These are phyloP conservation scores for Leishmania guyanensis DNA, from an alignment of 208 protist genomes.

Conservation along the genomic window DNA sequence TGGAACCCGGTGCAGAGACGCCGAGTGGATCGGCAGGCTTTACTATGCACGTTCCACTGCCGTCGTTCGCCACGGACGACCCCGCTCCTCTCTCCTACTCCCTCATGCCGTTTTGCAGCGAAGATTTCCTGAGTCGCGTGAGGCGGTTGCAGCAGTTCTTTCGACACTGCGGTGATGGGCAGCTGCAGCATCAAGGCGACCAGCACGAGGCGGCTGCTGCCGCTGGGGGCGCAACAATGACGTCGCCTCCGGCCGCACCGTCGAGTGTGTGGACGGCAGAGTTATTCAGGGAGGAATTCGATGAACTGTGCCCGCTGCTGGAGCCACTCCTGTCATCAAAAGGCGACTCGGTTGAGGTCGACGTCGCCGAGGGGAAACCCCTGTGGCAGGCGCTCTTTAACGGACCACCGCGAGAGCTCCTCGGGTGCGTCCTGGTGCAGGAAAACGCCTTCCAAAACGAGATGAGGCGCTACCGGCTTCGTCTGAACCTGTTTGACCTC, in stretches of 20 bases:
- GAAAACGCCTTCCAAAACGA: slow-evolving; percentile 88
- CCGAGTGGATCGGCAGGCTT: slow-evolving; percentile 56
- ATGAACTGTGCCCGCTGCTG: slow-evolving; percentile 26
- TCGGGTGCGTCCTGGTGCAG: slow-evolving; percentile 83
- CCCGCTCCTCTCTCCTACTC: slow-evolving; percentile 62
- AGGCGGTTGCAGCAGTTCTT: slow-evolving; percentile 67
- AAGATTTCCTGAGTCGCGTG: slow-evolving; percentile 62
- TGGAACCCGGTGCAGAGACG: slow-evolving; percentile 32
- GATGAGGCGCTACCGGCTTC: slow-evolving; percentile 79
- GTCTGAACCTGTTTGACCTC: slow-evolving; percentile 80
- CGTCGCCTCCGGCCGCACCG: not conserved
- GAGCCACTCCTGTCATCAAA: slow-evolving; percentile 22
- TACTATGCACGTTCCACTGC: not conserved
- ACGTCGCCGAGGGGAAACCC: not conserved
- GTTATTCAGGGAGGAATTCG: slow-evolving; percentile 28
- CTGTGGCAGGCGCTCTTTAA: slow-evolving; percentile 35
- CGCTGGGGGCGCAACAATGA: not conserved
- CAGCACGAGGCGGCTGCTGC: not conserved
- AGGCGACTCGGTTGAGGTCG: slow-evolving; percentile 11
- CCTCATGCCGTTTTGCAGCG: slow-evolving; percentile 59
- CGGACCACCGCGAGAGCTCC: slow-evolving; percentile 71
- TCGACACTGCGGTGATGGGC: slow-evolving; percentile 58
- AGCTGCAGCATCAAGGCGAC: not conserved
- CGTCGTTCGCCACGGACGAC: not conserved
- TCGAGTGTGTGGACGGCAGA: slow-evolving; percentile 9